Conservation (phyloP, 2,329 filamentous ascomycete genomes). For the Trichoderma sp. region DNA sequence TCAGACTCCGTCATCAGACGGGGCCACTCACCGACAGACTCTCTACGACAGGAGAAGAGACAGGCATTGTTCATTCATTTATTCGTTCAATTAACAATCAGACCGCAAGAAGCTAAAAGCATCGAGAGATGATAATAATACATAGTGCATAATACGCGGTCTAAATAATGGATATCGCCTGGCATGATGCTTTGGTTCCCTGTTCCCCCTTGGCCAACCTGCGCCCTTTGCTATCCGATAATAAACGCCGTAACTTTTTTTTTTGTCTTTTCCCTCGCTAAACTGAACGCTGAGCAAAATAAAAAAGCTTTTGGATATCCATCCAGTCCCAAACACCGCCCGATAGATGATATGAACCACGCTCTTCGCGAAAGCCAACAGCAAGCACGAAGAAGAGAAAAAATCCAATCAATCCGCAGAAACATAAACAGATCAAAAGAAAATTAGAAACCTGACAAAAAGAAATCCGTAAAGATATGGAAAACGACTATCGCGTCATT, state of each 20-base stretch:
- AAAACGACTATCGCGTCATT: constrained; percentile 23
- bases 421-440: not conserved
- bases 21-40: constrained; percentile 2
- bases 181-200: constrained; percentile 16
- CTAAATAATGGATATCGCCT: constrained; percentile 25
- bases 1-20: not conserved
- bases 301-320: constrained; percentile 26
- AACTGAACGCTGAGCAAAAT: constrained; percentile 21
- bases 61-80: not conserved
- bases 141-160: not conserved
- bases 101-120: not conserved
- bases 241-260: constrained; percentile 14
- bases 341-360: constrained; percentile 10
- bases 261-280: constrained; percentile 2
- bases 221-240: not conserved
- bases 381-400: not conserved
- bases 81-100: not conserved
- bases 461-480: not conserved
- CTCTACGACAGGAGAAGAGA: not conserved
- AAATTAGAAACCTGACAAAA: not conserved
- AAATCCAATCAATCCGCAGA: not conserved
- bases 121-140: not conserved
- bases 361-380: not conserved
- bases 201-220: not conserved
- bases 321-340: constrained; percentile 25